These are phyloP conservation scores for Alopecurus myosuroides DNA, from an alignment of 176 grass and related monocot genomes.

Conservation along the genomic window DNA sequence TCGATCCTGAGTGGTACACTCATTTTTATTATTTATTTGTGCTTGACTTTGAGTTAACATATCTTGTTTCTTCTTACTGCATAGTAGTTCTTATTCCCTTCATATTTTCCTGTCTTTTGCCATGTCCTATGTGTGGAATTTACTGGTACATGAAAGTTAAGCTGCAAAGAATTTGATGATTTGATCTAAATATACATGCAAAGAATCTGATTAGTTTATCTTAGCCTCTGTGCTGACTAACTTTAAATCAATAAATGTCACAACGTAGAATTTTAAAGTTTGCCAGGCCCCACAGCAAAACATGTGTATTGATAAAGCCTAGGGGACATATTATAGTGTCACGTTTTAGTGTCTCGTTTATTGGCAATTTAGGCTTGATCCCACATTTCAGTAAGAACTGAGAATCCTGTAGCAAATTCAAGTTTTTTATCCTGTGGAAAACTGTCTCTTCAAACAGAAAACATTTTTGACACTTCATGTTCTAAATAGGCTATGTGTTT, in stretches of 20 bases:
- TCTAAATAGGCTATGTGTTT: not conserved
- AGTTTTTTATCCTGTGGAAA: not conserved
- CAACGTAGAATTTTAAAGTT: not conserved
- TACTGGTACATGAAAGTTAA: not conserved
- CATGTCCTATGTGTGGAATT: not conserved
- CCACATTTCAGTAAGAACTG: not conserved
- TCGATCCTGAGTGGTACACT: slow-evolving; percentile 28
- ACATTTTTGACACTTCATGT: not conserved
- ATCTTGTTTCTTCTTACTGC: not conserved
- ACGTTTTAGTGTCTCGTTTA: not conserved
- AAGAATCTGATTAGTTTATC: not conserved
- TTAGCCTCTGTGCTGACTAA: not conserved
- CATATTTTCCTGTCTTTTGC: not conserved
- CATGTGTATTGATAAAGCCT: not conserved
- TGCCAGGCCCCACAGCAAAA: not conserved
- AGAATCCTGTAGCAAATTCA: not conserved
- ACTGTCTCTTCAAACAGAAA: not conserved
- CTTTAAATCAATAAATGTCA: not conserved
- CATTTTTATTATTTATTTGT: not conserved
- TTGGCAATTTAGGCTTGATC: not conserved
- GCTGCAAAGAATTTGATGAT: not conserved
- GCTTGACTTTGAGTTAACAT: not conserved
- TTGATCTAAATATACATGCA: not conserved
- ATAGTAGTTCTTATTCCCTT: not conserved
- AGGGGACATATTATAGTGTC: not conserved